These are phyloP conservation scores for Phytophthora pistaciae DNA, from an alignment of 352 stramenopile species.

Conservation along the genomic window DNA sequence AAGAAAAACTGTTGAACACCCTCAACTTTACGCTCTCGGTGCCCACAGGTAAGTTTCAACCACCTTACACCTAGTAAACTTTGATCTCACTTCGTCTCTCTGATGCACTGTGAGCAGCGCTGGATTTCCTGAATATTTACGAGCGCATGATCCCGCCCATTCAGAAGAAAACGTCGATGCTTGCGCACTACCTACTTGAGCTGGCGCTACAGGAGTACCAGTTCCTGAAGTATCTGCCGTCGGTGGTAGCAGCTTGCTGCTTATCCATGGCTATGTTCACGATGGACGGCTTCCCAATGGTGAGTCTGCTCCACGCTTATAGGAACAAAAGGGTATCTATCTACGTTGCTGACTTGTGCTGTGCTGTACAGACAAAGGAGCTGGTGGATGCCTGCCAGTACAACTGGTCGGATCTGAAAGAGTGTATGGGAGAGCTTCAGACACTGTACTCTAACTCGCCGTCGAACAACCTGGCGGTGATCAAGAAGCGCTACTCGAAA, in stretches of 20 bases:
- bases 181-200: constrained; percentile 91
- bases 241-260: constrained; percentile 85
- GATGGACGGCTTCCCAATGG: constrained; percentile 85
- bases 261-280: constrained; percentile 90
- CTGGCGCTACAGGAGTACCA: constrained; percentile 90
- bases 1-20: constrained; percentile 93
- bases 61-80: neutral
- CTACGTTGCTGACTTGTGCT: neutral
- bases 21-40: constrained; percentile 92
- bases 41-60: constrained; percentile 68
- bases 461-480: constrained; percentile 86
- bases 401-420: constrained; percentile 78
- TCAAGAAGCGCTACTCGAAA: constrained; percentile 92
- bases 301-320: constrained; percentile 24
- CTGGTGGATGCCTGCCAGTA: constrained; percentile 85
- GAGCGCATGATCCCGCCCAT: constrained; percentile 88
- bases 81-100: neutral
- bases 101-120: constrained; percentile 38
- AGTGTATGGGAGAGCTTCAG: constrained; percentile 86
- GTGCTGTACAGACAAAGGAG: constrained; percentile 67
- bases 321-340: neutral
- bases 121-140: constrained; percentile 93
- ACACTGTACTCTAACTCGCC: constrained; percentile 84
- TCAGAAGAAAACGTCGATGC: constrained; percentile 86
- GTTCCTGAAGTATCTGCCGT: constrained; percentile 88